Base-by-base conservation (phyloP, 176 grass and related monocot species). In the Oropetium thomaeum region DNA sequence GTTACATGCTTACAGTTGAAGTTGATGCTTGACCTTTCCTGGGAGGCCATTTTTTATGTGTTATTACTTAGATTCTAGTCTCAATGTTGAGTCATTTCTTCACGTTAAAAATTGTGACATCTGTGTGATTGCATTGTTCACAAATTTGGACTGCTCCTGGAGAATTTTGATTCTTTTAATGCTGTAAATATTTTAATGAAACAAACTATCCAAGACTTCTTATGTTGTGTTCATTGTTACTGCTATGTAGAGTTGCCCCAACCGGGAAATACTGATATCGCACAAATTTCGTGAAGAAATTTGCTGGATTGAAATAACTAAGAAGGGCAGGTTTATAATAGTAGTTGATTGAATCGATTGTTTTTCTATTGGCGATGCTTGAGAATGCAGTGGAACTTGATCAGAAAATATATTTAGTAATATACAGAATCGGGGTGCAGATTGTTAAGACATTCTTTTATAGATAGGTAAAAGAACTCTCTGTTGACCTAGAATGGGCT, bases 221-320 rank as follows among this genome's bases (percentile, higher is more conserved):
- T 54, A 23, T 9, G 55, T 58, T 58, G 26, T 58, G 27, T 58
- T 29, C 27, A 16, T 30, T 30, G 23, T 25, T 29, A 60, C 58
- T 60, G 5, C 27, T 60, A 19, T 62, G 15, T 19, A 62, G 55
- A 58, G 26, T 30, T 58, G 26, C 25, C 34, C 70, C 27, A 34
- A 43, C 13, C 25, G 7, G 74, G 25, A 28, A 62, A 45, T 49
- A 73, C 47, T 65, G 11, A 45, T 29, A 58, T 15, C 31, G 32
- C 28, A 54, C 5, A 1, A 61, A 43, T 35, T 67, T 14, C 26
- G 34, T 19, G 27, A 11, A 1, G 30, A 32, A 42, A 1, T 53
- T 27, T 41, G 25, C 38, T 80, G 42, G 38, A 48, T 58, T 81
- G 47, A 15, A 60, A 53, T 40, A 52, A 40, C 25, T 25, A 73